Conservation (phyloP, 345 rosid genomes). For the Melaleuca quinquenervia region DNA sequence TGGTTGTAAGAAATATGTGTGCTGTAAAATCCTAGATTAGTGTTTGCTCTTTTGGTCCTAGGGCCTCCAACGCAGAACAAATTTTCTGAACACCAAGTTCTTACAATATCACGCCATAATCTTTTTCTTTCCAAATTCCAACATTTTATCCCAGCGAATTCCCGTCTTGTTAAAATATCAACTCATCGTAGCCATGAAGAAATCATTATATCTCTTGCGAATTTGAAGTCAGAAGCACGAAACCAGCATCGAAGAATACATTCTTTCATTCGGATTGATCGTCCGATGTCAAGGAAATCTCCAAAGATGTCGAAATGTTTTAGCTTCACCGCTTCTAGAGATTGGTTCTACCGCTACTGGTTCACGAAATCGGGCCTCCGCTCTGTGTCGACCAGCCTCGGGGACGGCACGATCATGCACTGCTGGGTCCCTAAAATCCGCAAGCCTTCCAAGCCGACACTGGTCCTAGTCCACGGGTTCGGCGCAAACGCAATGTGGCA, state of each 20-base stretch:
- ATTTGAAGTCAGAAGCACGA: not conserved
- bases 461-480: constrained; percentile 63
- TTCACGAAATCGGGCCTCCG: constrained; percentile 2
- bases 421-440: constrained; percentile 55
- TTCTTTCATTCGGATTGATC: not conserved
- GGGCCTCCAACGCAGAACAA: not conserved
- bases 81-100: not conserved
- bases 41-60: not conserved
- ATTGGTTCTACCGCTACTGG: constrained; percentile 3
- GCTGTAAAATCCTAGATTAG: not conserved
- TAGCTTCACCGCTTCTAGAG: constrained; percentile 8
- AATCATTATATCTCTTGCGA: not conserved
- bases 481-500: constrained; percentile 90
- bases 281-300: not conserved
- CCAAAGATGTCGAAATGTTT: not conserved
- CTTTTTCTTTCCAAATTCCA: not conserved
- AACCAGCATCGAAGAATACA: rapidly evolving
- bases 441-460: constrained; percentile 18
- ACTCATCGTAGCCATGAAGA: not conserved
- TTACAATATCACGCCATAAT: not conserved
- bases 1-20: not conserved
- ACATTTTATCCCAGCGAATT: not conserved
- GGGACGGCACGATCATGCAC: constrained; percentile 56
- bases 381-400: constrained; percentile 22
- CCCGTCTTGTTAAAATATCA: not conserved